Base-by-base conservation (phyloP, 2,329 filamentous ascomycete genomes). In the Penicillium sp. region DNA sequence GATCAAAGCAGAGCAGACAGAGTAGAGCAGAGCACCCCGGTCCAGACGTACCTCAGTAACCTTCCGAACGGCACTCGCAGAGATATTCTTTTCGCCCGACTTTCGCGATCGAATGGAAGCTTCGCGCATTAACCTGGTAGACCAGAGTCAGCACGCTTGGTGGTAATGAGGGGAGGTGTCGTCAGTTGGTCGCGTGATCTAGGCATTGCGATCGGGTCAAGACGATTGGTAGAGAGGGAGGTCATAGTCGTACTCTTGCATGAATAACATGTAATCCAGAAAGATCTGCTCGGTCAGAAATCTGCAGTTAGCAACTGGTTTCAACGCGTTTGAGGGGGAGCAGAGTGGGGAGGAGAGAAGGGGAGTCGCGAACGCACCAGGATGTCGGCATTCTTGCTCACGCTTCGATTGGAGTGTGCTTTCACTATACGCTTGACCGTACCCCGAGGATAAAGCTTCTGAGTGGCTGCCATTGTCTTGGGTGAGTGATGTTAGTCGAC, bases 381-480 rank as follows among this genome's bases (percentile, higher is more conserved):
- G 54, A 95, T 86, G 74, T 96, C 92, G 26, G 87, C 89, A 73
- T 94, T 92, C 74, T 91, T 94, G 78, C 87, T 91, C 59, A 96
- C 75, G 60, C 83, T 88, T 69, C 87, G 86, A 59, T 90, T 88
- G 8, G 91, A 89, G 73, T 96, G 91, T 16, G 91, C 91, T 76
- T 96, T 96, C 67, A 95, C 82, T 56, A 95, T 93, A 74, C 92
- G 92, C 75, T 92, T 94, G 65, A 96, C 81, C 0, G 90, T 94
- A 16, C 85, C 87, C 59, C 92, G 87, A 10, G 92, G 92, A 67
- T 96, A 96, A 13, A 90, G 80, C 64, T 91, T 93, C 68, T 88
- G 87, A 19, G 85, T 80, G 11, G 83, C 77, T 48, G 83, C 85
- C 82, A 87, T 88, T 10, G 23, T 51, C 24, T 16, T 23, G 36